phyloP scores from a whole-genome alignment of 257 asterid genomes.

The Anisodus acutangulus region DNA sequence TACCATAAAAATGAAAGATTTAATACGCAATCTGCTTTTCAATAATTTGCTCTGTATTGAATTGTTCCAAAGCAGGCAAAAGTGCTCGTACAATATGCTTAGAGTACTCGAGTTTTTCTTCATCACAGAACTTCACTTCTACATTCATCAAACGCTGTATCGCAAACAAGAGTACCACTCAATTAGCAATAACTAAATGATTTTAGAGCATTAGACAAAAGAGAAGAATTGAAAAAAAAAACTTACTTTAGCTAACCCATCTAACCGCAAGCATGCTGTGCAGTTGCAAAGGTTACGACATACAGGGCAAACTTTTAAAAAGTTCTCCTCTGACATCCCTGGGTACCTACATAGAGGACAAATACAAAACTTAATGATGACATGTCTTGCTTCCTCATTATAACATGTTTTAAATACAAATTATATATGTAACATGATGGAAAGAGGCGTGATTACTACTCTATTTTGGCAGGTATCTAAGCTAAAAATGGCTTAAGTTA shows the following conservation, averaged over 20 bases:
- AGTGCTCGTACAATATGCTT: constrained; percentile 60
- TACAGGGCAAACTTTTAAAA: constrained; percentile 78
- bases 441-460: not conserved
- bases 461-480: not conserved
- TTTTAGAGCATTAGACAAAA: constrained; percentile 25
- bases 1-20: not conserved
- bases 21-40: constrained; percentile 71
- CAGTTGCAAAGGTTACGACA: constrained; percentile 82
- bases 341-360: constrained; percentile 66
- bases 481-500: not conserved
- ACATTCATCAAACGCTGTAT: constrained; percentile 52
- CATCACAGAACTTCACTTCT: constrained; percentile 38
- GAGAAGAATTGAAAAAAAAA: constrained; percentile 10
- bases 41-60: constrained; percentile 57
- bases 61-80: constrained; percentile 69
- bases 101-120: constrained; percentile 55
- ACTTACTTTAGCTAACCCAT: constrained; percentile 56
- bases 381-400: too few relatives aligned
- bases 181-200: not conserved
- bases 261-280: constrained; percentile 79
- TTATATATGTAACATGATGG: not conserved
- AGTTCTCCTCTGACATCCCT: constrained; percentile 60
- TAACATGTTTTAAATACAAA: too few relatives aligned
- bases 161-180: constrained; percentile 19
- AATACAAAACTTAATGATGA: not conserved